Evolutionary conservation across 148 eudicot species (phyloP).

Genomic region (Suaeda aralocaspica): DNA sequence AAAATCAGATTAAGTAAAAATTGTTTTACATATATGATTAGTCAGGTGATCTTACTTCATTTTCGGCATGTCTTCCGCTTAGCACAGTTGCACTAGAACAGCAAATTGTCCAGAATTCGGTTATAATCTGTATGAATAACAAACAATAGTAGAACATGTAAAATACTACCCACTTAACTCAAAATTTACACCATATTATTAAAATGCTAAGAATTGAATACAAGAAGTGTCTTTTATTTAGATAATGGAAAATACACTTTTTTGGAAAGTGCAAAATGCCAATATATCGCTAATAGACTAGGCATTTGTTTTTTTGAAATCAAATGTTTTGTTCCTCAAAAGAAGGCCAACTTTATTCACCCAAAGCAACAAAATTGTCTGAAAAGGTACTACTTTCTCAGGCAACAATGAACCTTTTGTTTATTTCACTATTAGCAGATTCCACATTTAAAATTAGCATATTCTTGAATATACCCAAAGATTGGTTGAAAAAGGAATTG

Average conservation of each 20-base stretch:
- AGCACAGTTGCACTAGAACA: slow-evolving; percentile 6
- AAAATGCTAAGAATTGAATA: background rate
- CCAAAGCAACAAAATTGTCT: slow-evolving; percentile 14
- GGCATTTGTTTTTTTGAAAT: background rate
- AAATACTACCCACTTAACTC: background rate
- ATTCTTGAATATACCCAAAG: slow-evolving; percentile 16
- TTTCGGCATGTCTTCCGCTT: slow-evolving; percentile 23
- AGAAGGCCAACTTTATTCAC: slow-evolving; percentile 21
- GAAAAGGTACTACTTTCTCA: slow-evolving; percentile 11
- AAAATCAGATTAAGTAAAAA: background rate
- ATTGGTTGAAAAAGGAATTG: no score
- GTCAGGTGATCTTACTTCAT: slow-evolving; percentile 18
- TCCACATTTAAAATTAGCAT: background rate
- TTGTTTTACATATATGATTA: background rate
- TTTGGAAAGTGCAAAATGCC: slow-evolving; percentile 29
- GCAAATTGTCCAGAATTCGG: slow-evolving; percentile 2
- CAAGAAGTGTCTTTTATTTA: slow-evolving; percentile 7
- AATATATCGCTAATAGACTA: slow-evolving; percentile 13
- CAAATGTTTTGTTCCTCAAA: slow-evolving; percentile 21
- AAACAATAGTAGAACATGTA: background rate
- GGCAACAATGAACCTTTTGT: slow-evolving; percentile 7
- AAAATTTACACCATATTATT: background rate
- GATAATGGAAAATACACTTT: slow-evolving; percentile 20
- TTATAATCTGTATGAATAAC: slow-evolving; percentile 12
- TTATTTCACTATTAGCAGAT: background rate